These are phyloP conservation scores for Pestalotiopsis sp. DNA, from an alignment of 2,329 filamentous ascomycete species.

Conservation along the genomic window DNA sequence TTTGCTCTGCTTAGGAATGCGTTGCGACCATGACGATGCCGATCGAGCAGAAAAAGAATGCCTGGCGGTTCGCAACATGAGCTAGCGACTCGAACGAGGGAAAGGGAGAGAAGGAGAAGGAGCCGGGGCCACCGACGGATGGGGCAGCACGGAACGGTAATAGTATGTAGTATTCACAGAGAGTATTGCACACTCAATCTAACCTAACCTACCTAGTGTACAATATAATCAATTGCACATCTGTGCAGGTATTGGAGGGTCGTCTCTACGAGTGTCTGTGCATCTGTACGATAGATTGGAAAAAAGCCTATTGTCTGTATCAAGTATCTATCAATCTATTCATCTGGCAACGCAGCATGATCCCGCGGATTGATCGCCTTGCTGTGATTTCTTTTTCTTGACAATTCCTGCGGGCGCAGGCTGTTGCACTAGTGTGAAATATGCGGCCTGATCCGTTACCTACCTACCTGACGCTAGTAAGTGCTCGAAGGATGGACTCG, in stretches of 20 bases:
- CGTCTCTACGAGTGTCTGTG: not conserved
- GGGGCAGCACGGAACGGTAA: not conserved
- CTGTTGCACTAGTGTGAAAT: conserved; percentile 3
- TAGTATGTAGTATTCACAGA: too few relatives aligned
- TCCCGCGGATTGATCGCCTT: conserved; percentile 19
- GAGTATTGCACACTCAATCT: too few relatives aligned
- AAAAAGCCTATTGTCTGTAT: not conserved
- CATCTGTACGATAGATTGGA: not conserved
- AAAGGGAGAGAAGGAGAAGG: not conserved
- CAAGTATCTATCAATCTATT: not conserved
- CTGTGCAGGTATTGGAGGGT: too few relatives aligned
- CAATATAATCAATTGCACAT: too few relatives aligned
- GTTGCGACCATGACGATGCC: not conserved
- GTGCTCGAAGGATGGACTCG: not conserved
- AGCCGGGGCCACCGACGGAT: not conserved
- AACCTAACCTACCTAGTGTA: too few relatives aligned
- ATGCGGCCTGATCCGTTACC: not conserved
- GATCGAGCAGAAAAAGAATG: not conserved
- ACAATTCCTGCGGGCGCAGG: conserved; percentile 11
- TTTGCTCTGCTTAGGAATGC: conserved; percentile 7
- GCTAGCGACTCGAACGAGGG: conserved; percentile 3
- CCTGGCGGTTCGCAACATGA: not conserved
- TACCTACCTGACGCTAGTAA: not conserved
- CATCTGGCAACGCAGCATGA: not conserved
- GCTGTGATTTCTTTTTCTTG: conserved; percentile 20